phyloP scores from a whole-genome alignment of 2,329 filamentous ascomycete species.

The Metarhizium anisopliae region DNA sequence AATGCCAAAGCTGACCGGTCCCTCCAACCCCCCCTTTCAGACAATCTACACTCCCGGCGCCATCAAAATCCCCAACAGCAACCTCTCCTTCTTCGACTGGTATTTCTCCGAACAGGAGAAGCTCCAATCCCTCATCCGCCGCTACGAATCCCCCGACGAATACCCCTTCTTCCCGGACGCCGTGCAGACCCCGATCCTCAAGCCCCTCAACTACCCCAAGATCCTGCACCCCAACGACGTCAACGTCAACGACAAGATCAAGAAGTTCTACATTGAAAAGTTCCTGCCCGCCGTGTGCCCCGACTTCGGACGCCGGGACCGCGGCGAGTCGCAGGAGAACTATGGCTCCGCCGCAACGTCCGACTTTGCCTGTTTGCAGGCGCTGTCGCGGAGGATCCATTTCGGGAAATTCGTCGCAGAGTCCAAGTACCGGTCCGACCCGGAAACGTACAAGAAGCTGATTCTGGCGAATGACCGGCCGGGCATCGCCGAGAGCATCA shows the following conservation, averaged over 20 bases:
- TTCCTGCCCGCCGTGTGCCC: slow-evolving; percentile 79
- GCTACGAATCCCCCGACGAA: slow-evolving; percentile 93
- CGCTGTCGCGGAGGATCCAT: slow-evolving; percentile 82
- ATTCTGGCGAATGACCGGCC: slow-evolving; percentile 73
- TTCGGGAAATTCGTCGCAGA: slow-evolving; percentile 99
- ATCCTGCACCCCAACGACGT: slow-evolving; percentile 85
- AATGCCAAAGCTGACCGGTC: not conserved
- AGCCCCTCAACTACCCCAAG: slow-evolving; percentile 75
- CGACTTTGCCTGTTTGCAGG: slow-evolving; percentile 85
- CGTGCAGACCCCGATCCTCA: slow-evolving; percentile 73
- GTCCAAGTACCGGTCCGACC: slow-evolving; percentile 81
- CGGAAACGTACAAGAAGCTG: slow-evolving; percentile 68
- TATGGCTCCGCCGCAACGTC: slow-evolving; percentile 88
- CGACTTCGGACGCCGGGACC: slow-evolving; percentile 67
- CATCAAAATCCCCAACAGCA: slow-evolving; percentile 64
- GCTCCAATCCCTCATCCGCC: slow-evolving; percentile 84
- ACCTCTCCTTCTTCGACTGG: slow-evolving; percentile 87
- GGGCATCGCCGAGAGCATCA: slow-evolving; percentile 85
- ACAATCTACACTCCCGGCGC: slow-evolving; percentile 78
- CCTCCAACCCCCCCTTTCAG: slow-evolving; percentile 16
- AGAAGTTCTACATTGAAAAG: slow-evolving; percentile 70
- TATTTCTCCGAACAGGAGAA: slow-evolving; percentile 83
- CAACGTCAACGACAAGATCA: slow-evolving; percentile 83
- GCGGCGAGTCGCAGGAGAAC: slow-evolving; percentile 83
- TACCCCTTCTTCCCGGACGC: slow-evolving; percentile 90